phyloP scores from a whole-genome alignment of 495 filamentous ascomycete species.

The Podospora pseudoanserina region DNA sequence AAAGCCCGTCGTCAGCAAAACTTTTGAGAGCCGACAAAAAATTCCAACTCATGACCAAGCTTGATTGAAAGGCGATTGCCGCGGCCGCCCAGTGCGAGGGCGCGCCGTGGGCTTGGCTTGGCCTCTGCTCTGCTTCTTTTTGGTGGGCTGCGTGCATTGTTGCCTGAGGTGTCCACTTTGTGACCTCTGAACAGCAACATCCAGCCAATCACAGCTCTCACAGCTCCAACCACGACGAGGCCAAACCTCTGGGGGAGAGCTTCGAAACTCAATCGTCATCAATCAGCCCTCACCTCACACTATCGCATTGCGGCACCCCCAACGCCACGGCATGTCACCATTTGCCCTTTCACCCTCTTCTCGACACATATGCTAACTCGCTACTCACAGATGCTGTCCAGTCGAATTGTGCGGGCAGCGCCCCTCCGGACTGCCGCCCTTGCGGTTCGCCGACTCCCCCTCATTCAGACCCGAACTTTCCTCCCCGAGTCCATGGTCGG shows the following conservation, averaged over 20 bases:
- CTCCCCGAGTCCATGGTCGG: slow-evolving; percentile 43
- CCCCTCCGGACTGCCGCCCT: slow-evolving; percentile 50
- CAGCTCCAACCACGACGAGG: neutral
- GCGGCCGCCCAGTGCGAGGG: slow-evolving; percentile 13
- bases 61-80: slow-evolving; percentile 28
- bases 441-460: slow-evolving; percentile 42
- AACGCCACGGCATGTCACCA: slow-evolving; percentile 25
- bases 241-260: neutral
- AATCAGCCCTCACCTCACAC: slow-evolving; percentile 15
- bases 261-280: slow-evolving; percentile 22
- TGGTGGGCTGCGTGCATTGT: neutral
- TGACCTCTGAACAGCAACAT: neutral
- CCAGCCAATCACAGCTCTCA: slow-evolving; percentile 12
- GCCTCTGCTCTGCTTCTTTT: neutral
- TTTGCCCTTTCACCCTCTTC: neutral
- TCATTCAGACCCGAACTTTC: slow-evolving; percentile 49
- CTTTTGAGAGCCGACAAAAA: slow-evolving; percentile 43
- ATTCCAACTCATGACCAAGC: slow-evolving; percentile 25
- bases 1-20: slow-evolving; percentile 42
- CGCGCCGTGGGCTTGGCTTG: neutral
- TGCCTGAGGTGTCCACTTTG: slow-evolving; percentile 28
- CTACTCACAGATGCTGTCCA: slow-evolving; percentile 59
- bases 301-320: slow-evolving; percentile 28
- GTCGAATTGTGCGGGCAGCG: slow-evolving; percentile 53
- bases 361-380: neutral